Percentiles rank a stretch among this genome's conserved stretches.
These are phyloP conservation scores for Lentinula edodes DNA, from an alignment of 768 basidiomycete genomes.

Conservation along the genomic window DNA sequence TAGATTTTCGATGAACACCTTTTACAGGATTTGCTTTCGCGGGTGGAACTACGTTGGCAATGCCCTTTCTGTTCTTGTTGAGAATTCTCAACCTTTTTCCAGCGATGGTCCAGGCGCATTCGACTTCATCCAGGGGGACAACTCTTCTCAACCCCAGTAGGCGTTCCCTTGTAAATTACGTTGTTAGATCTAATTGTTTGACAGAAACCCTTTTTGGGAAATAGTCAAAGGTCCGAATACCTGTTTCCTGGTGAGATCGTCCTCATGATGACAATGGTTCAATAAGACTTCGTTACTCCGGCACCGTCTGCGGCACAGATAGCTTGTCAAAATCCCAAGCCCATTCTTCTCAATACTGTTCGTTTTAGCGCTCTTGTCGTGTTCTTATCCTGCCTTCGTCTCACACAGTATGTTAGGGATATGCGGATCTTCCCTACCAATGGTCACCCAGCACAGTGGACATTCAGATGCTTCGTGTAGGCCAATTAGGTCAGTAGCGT, in stretches of 20 bases:
- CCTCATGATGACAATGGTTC: not conserved
- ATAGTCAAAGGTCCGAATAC: slow-evolving; percentile 54
- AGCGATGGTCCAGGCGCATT: slow-evolving; percentile 80
- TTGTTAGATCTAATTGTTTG: not conserved
- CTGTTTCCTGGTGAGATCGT: not conserved
- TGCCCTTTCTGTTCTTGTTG: slow-evolving; percentile 2
- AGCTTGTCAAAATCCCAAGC: slow-evolving; percentile 73
- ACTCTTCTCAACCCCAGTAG: slow-evolving; percentile 53
- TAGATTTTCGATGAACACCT: not conserved
- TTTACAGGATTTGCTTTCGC: slow-evolving; percentile 67
- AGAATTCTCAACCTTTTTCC: not conserved
- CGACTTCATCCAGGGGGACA: slow-evolving; percentile 73
- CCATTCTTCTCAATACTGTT: slow-evolving; percentile 72
- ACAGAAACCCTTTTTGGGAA: slow-evolving; percentile 77
- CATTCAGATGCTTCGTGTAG: slow-evolving; percentile 72
- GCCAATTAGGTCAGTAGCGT: slow-evolving; percentile 47
- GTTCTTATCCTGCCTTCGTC: slow-evolving; percentile 9
- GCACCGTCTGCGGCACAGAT: slow-evolving; percentile 54
- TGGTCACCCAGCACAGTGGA: slow-evolving; percentile 74
- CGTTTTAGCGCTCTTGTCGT: slow-evolving; percentile 15
- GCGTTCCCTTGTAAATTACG: slow-evolving; percentile 13
- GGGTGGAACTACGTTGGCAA: slow-evolving; percentile 65
- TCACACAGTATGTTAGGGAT: slow-evolving; percentile 39
- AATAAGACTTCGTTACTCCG: slow-evolving; percentile 58
- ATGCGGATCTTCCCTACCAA: slow-evolving; percentile 59